Evolutionary conservation across 495 filamentous ascomycete species (phyloP).

Genomic region (Entonaema liquescens): DNA sequence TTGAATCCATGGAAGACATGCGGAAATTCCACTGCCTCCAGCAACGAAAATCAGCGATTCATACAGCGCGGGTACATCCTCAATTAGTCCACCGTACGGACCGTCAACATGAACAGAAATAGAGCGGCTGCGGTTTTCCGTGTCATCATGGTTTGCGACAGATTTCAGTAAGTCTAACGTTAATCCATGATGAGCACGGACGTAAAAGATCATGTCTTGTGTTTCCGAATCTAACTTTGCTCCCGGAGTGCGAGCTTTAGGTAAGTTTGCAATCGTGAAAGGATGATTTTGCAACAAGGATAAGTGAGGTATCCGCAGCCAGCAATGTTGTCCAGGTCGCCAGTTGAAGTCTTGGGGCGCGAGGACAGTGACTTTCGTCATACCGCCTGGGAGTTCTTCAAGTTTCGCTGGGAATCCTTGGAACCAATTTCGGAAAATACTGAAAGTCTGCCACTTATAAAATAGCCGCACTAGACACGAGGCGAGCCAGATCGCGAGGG

Average conservation of each 20-base stretch:
- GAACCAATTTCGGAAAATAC: constrained; percentile 58
- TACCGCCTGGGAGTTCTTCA: constrained; percentile 73
- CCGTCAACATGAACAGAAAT: constrained; percentile 77
- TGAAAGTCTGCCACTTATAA: constrained; percentile 71
- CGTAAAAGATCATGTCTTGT: constrained; percentile 35
- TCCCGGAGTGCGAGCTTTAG: constrained; percentile 47
- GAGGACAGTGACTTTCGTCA: constrained; percentile 75
- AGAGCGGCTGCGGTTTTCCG: constrained; percentile 51
- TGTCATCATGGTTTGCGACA: constrained; percentile 23
- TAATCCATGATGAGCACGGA: constrained; percentile 33
- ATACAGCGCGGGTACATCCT: constrained; percentile 62
- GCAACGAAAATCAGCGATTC: constrained; percentile 79
- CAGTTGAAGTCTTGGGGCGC: constrained; percentile 68
- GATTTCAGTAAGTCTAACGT: constrained; percentile 33
- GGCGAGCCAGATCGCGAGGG: constrained; percentile 70
- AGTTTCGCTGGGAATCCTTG: constrained; percentile 73
- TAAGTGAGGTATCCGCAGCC: constrained; percentile 74
- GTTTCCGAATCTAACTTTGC: constrained; percentile 10
- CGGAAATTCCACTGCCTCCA: constrained; percentile 80
- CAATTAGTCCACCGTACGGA: constrained; percentile 80
- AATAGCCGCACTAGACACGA: constrained; percentile 63
- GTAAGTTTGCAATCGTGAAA: constrained; percentile 77
- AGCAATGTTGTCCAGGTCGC: constrained; percentile 81
- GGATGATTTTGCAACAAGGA: constrained; percentile 76
- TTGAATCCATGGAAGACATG: constrained; percentile 74